phyloP scores from a whole-genome alignment of 306 rosid species.

The Oemleria cerasiformis region DNA sequence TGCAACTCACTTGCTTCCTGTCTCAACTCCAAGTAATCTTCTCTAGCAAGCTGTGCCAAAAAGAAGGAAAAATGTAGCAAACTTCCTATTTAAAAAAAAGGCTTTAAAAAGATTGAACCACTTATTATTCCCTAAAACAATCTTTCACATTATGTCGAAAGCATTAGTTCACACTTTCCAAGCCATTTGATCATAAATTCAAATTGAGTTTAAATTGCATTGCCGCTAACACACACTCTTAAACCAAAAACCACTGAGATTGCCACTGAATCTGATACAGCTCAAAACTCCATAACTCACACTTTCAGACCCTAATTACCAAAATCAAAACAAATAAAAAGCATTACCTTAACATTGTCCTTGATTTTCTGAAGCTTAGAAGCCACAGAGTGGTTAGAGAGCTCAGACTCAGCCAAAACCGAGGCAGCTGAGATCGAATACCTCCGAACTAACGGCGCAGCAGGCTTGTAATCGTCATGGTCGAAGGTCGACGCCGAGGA shows the following conservation, averaged over 20 bases:
- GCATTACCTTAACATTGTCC: conserved; percentile 74
- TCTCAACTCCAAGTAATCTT: conserved; percentile 75
- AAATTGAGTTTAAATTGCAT: neutral
- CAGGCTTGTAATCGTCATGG: conserved; percentile 51
- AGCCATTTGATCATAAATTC: neutral
- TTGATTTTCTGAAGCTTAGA: conserved; percentile 64
- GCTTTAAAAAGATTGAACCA: neutral
- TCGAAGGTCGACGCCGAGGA: conserved; percentile 33
- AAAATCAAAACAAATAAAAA: neutral
- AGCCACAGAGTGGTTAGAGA: conserved; percentile 40
- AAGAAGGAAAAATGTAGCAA: neutral
- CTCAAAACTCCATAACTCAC: conserved; percentile 10
- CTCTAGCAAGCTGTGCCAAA: conserved; percentile 70
- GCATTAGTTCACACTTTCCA: neutral
- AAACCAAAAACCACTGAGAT: conserved; percentile 2
- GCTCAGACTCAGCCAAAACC: conserved; percentile 51
- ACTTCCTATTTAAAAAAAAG: neutral
- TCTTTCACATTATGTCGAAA: neutral
- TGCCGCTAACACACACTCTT: conserved; percentile 7
- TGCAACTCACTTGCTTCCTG: conserved; percentile 94
- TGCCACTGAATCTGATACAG: neutral
- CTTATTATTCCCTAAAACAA: neutral
- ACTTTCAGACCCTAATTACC: conserved; percentile 1
- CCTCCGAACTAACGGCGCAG: conserved; percentile 56
- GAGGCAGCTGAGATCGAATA: conserved; percentile 74